phyloP scores from a whole-genome alignment of 2,329 filamentous ascomycete genomes.

The Verticillium klebahnii region DNA sequence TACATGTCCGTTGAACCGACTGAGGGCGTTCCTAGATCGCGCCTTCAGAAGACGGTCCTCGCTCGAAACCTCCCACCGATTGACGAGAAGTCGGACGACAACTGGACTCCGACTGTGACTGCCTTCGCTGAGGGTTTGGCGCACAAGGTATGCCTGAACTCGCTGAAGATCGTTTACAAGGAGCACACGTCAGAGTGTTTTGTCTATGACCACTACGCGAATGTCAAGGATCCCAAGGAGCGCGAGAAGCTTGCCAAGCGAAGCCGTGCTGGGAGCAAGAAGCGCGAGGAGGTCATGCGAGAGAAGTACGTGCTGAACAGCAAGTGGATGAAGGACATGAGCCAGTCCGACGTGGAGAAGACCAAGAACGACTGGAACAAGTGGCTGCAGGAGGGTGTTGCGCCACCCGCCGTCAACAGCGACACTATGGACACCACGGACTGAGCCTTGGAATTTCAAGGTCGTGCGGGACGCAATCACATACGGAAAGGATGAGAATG shows the following conservation, averaged over 20 bases:
- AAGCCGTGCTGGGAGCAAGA: constrained; percentile 50
- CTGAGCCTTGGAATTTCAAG: constrained; percentile 1
- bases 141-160: constrained; percentile 71
- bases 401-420: constrained; percentile 26
- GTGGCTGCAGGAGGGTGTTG: constrained; percentile 47
- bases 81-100: constrained; percentile 60
- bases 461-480: background rate
- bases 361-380: constrained; percentile 61
- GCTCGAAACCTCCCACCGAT: constrained; percentile 63
- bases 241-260: constrained; percentile 43
- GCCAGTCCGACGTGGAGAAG: constrained; percentile 70
- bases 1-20: constrained; percentile 87
- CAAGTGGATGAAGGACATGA: constrained; percentile 73
- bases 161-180: constrained; percentile 74
- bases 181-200: constrained; percentile 67
- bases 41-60: constrained; percentile 64
- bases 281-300: constrained; percentile 65
- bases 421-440: constrained; percentile 18
- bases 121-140: constrained; percentile 64
- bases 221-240: constrained; percentile 57
- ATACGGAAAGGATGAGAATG: background rate
- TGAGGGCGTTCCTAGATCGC: constrained; percentile 64
- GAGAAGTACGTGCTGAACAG: constrained; percentile 82
- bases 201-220: constrained; percentile 63
- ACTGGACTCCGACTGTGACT: constrained; percentile 55